Percentiles rank a stretch among this genome's conserved stretches.
These are phyloP conservation scores for Annona squamosa DNA, from an alignment of 164 flowering plant genomes.

Conservation along the genomic window DNA sequence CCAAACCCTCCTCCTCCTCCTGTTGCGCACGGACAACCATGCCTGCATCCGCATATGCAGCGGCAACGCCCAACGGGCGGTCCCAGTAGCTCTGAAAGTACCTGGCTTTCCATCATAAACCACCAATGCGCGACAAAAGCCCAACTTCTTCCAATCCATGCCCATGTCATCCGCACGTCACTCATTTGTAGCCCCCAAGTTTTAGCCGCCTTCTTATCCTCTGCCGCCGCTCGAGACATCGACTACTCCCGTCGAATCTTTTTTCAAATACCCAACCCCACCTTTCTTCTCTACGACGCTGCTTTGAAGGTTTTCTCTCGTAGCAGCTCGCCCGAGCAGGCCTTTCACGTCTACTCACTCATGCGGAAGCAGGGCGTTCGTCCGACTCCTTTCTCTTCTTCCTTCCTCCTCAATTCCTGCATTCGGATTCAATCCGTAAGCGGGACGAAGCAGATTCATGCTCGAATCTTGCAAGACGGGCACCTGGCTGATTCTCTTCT, in stretches of 20 bases:
- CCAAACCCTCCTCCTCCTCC: too few relatives aligned
- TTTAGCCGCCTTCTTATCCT: conserved; percentile 35
- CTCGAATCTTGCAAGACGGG: conserved; percentile 47
- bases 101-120: conserved; percentile 18
- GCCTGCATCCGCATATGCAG: background rate
- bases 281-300: conserved; percentile 32
- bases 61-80: background rate
- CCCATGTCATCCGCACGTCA: conserved; percentile 40
- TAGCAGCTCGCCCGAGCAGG: conserved; percentile 32
- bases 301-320: conserved; percentile 50
- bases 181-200: conserved; percentile 31
- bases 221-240: conserved; percentile 15
- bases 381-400: conserved; percentile 37
- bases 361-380: conserved; percentile 36
- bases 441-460: conserved; percentile 54
- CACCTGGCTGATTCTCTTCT: conserved; percentile 38
- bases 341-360: conserved; percentile 33
- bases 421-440: conserved; percentile 17
- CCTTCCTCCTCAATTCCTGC: conserved; percentile 48
- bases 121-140: conserved; percentile 32
- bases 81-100: background rate
- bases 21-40: background rate
- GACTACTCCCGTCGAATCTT: conserved; percentile 37
- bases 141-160: conserved; percentile 61
- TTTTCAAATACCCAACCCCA: conserved; percentile 31